A percentile compares a stretch with the other conserved stretches of the same genome.
Conservation (phyloP, 2,329 filamentous ascomycete genomes). For the Microascus cirrosus region DNA sequence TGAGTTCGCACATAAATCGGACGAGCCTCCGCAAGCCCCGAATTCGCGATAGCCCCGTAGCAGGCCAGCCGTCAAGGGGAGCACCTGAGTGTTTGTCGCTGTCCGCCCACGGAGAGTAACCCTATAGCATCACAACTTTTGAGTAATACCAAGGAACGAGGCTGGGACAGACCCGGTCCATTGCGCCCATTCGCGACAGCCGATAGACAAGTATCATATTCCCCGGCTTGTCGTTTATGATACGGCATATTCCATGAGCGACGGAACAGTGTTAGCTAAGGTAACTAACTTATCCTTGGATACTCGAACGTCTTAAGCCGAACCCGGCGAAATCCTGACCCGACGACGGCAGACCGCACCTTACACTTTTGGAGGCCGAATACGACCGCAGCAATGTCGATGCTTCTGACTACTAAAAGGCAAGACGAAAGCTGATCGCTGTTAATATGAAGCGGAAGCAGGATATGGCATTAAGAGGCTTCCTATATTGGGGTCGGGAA, state of each 20-base stretch:
- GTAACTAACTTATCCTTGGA: too few species aligned
- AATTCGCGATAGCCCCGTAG: background rate
- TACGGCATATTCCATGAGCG: too few species aligned
- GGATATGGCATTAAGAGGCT: background rate
- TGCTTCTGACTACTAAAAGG: background rate
- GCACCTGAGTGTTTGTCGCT: background rate
- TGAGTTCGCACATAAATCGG: background rate
- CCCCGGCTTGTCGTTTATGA: background rate
- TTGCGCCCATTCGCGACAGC: background rate
- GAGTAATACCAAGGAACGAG: background rate
- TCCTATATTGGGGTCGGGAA: background rate
- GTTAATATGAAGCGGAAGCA: background rate
- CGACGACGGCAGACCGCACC: too few species aligned
- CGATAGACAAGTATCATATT: background rate
- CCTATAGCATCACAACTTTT: background rate
- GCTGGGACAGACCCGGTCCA: background rate
- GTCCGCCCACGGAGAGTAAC: background rate
- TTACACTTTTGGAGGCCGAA: too few species aligned
- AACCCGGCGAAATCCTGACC: too few species aligned
- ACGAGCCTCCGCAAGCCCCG: background rate
- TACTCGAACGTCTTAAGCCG: too few species aligned
- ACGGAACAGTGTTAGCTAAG: too few species aligned
- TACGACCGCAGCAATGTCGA: too few species aligned
- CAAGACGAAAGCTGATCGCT: background rate
- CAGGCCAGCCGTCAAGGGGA: background rate